Evolutionary conservation across 768 basidiomycete genomes (phyloP).

Genomic region (Rhizopogon vesiculosus): DNA sequence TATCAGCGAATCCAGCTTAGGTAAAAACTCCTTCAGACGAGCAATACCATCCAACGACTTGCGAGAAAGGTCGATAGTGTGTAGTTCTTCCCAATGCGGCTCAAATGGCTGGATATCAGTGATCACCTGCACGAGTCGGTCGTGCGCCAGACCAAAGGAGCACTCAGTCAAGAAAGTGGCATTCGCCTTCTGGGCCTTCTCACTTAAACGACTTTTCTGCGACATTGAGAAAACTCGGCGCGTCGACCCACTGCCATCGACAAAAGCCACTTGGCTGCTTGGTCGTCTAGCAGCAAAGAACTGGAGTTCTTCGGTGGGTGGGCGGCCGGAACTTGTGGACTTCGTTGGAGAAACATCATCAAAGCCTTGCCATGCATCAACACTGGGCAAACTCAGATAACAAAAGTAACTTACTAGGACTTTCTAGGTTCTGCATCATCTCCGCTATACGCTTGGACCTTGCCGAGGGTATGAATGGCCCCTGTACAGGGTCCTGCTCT

Average conservation of each 20-base stretch:
- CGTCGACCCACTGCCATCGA: slow-evolving; percentile 21
- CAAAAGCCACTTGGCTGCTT: slow-evolving; percentile 23
- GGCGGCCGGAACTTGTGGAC: slow-evolving; percentile 37
- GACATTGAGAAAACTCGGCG: slow-evolving; percentile 43
- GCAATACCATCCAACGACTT: slow-evolving; percentile 62
- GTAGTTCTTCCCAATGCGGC: slow-evolving; percentile 87
- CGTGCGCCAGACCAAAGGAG: slow-evolving; percentile 93
- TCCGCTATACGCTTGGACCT: slow-evolving; percentile 79
- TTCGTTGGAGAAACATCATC: slow-evolving; percentile 56
- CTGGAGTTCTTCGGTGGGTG: slow-evolving; percentile 42
- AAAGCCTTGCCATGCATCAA: slow-evolving; percentile 22
- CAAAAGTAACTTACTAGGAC: slow-evolving; percentile 46
- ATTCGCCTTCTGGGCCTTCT: slow-evolving; percentile 32
- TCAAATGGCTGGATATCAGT: slow-evolving; percentile 95
- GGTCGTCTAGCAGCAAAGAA: slow-evolving; percentile 40
- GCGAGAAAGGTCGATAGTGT: slow-evolving; percentile 62
- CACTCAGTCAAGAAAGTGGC: slow-evolving; percentile 90
- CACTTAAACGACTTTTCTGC: slow-evolving; percentile 32
- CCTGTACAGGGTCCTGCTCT: slow-evolving; percentile 14
- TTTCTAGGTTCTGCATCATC: slow-evolving; percentile 72
- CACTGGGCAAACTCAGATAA: slow-evolving; percentile 1
- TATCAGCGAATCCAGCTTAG: slow-evolving; percentile 66
- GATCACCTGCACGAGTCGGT: slow-evolving; percentile 85
- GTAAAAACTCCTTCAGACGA: slow-evolving; percentile 85
- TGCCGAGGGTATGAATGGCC: slow-evolving; percentile 47